Conservation (phyloP, 805 yeast genomes). For the Myxozyma neotropica region DNA sequence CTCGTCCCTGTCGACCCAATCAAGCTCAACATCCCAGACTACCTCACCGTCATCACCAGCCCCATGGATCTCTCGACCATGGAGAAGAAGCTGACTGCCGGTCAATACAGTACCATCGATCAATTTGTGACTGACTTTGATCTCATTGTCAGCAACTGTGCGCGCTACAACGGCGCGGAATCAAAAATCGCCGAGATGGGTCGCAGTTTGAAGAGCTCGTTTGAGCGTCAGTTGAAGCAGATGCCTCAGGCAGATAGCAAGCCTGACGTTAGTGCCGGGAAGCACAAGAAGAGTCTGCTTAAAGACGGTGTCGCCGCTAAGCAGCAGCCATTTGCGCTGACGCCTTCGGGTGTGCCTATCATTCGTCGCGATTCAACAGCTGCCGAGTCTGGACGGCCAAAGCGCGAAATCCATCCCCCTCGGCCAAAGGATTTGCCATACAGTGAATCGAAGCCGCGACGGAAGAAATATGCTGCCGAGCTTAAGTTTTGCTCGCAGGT, state of each 20-base stretch:
- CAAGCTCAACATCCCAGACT: slow-evolving; percentile 86
- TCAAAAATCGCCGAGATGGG: slow-evolving; percentile 91
- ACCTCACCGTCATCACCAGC: slow-evolving; percentile 74
- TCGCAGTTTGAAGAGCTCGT: slow-evolving; percentile 82
- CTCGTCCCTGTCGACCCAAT: slow-evolving; percentile 86
- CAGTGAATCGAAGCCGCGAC: slow-evolving; percentile 79
- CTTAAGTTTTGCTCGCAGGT: slow-evolving; percentile 81
- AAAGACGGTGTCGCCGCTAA: slow-evolving; percentile 23
- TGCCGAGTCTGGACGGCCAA: slow-evolving; percentile 65
- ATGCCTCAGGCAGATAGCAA: slow-evolving; percentile 63
- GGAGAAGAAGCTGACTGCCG: slow-evolving; percentile 70
- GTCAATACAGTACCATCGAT: slow-evolving; percentile 72
- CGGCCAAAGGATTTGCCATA: slow-evolving; percentile 90
- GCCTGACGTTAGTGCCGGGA: slow-evolving; percentile 32
- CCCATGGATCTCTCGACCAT: slow-evolving; percentile 96
- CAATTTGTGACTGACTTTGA: slow-evolving; percentile 68
- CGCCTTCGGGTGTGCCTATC: slow-evolving; percentile 56
- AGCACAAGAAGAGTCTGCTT: slow-evolving; percentile 37
- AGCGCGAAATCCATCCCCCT: slow-evolving; percentile 96
- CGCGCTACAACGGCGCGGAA: slow-evolving; percentile 79
- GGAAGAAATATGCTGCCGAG: slow-evolving; percentile 88
- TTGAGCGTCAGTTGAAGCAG: slow-evolving; percentile 88
- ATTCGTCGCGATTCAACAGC: slow-evolving; percentile 72
- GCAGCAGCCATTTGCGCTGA: slow-evolving; percentile 41
- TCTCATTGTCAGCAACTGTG: slow-evolving; percentile 81